Evolutionary conservation across 176 grass and related monocot species (phyloP).

Genomic region (Eragrostis nindensis): DNA sequence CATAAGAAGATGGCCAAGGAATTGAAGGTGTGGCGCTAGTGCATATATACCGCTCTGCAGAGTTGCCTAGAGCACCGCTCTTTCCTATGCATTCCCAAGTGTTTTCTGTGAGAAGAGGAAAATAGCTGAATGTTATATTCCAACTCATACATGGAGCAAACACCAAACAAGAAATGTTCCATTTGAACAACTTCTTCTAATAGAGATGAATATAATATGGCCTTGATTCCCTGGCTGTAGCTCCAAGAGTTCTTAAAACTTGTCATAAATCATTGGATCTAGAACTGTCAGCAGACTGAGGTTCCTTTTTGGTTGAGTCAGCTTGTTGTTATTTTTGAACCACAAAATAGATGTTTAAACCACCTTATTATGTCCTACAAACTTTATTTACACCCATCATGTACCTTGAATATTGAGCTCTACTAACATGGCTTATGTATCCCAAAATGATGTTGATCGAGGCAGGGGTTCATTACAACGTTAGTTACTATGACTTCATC

Average conservation of each 20-base stretch:
- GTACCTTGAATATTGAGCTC: background rate
- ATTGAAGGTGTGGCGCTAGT: background rate
- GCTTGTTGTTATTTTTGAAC: no score
- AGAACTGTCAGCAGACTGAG: no score
- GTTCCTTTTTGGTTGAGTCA: no score
- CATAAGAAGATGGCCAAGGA: background rate
- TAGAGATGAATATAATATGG: no score
- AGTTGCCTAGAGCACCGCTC: background rate
- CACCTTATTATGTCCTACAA: background rate
- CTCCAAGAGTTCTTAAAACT: no score
- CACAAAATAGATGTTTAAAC: no score
- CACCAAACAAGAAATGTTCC: background rate
- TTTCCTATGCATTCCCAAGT: background rate
- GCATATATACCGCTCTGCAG: constrained; percentile 13
- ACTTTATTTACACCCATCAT: background rate
- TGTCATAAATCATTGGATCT: no score
- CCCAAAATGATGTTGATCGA: no score
- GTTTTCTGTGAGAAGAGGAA: constrained; percentile 12
- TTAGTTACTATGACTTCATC: background rate
- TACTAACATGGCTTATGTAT: background rate
- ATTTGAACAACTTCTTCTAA: background rate
- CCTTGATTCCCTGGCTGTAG: no score
- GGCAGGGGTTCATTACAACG: background rate
- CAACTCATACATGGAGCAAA: background rate
- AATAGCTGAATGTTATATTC: background rate